Conservation (phyloP, 176 grass and related monocot species). For the Hsuehochloa calcarea region DNA sequence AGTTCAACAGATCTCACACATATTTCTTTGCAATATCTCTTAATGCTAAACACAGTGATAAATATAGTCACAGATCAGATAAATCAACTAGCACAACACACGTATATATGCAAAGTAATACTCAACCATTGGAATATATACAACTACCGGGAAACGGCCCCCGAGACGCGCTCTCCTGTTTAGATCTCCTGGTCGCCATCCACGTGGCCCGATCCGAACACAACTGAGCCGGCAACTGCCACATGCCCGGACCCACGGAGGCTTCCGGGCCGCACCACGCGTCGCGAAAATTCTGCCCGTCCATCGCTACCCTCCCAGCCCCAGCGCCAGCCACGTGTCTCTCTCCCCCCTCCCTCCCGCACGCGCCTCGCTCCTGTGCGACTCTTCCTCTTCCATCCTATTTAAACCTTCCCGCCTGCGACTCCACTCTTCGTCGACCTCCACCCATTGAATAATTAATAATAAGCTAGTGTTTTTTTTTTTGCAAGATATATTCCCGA, state of each 20-base stretch:
- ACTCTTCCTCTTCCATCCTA: neutral
- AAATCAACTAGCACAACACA: too few relatives aligned
- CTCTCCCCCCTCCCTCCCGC: neutral
- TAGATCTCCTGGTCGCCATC: neutral
- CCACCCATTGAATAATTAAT: constrained; percentile 23
- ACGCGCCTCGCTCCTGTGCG: neutral
- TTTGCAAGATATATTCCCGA: constrained; percentile 26
- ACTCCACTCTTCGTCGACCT: neutral
- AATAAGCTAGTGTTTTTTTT: neutral
- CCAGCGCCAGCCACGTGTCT: neutral
- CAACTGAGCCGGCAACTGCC: neutral
- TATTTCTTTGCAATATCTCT: too few relatives aligned
- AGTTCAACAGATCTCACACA: too few relatives aligned
- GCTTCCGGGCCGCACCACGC: neutral
- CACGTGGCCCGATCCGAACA: neutral
- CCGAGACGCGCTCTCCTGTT: neutral
- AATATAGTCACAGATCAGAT: too few relatives aligned
- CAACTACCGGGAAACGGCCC: too few relatives aligned
- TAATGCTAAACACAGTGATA: too few relatives aligned
- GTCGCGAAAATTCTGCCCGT: constrained; percentile 17
- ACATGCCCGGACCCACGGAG: neutral
- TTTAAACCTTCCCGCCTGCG: neutral
- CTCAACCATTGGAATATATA: too few relatives aligned
- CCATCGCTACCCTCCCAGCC: neutral
- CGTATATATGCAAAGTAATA: too few relatives aligned